These are phyloP conservation scores for Kurtzmaniella quercitrusa DNA, from an alignment of 1,139 yeast genomes.

Conservation along the genomic window DNA sequence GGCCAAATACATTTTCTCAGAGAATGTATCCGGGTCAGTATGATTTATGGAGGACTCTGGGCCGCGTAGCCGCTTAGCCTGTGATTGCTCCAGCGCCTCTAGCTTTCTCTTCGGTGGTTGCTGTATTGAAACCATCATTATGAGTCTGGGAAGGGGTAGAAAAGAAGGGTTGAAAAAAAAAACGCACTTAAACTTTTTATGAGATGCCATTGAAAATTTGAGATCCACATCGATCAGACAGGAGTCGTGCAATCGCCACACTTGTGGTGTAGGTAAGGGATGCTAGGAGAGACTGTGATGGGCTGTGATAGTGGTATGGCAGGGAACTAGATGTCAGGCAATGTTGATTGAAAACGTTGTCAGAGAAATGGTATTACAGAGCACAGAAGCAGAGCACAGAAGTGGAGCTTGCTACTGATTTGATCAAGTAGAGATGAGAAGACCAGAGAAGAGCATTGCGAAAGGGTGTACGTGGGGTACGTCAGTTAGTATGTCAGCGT, in stretches of 20 bases:
- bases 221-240: background rate
- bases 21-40: conserved; percentile 18
- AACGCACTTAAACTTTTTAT: background rate
- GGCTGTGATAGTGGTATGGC: no score
- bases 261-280: no score
- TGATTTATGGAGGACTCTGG: background rate
- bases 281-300: no score
- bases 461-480: no score
- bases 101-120: conserved; percentile 27
- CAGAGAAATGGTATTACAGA: no score
- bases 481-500: no score
- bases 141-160: conserved; percentile 4
- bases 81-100: conserved; percentile 5
- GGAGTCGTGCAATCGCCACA: conserved; percentile 9
- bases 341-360: no score
- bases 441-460: no score
- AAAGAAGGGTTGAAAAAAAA: conserved; percentile 1
- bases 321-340: no score
- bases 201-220: conserved; percentile 1
- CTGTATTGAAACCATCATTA: conserved; percentile 28
- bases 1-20: conserved; percentile 58
- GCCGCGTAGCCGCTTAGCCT: conserved; percentile 2
- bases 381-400: no score
- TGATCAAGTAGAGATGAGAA: no score
- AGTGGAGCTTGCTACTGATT: no score